A percentile compares a stretch with the other conserved stretches of the same genome.
Evolutionary conservation across 106 monocot genomes (phyloP).

Genomic region (Dioscorea zingiberensis): DNA sequence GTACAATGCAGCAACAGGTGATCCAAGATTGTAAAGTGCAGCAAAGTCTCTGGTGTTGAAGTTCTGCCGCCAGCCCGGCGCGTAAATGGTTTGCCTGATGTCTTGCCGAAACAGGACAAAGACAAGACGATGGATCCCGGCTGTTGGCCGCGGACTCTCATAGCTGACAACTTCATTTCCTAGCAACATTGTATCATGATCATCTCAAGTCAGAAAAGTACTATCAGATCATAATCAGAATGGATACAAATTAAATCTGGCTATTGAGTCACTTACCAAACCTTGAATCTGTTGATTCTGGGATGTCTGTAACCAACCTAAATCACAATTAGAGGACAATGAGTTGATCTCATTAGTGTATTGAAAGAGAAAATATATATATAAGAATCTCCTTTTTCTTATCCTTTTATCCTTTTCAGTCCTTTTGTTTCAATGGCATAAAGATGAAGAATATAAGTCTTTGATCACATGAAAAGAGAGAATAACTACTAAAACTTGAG

Average conservation of each 20-base stretch:
- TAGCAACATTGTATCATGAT: slow-evolving; percentile 15
- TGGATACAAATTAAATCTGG: no score
- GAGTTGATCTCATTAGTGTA: neutral
- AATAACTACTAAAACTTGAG: no score
- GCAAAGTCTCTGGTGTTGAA: slow-evolving; percentile 12
- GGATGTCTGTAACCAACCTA: slow-evolving; percentile 84
- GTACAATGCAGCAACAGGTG: slow-evolving; percentile 15
- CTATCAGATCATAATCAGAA: no score
- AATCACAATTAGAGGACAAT: neutral
- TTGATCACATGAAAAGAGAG: no score
- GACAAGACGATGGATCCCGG: slow-evolving; percentile 39
- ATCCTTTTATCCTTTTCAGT: no score
- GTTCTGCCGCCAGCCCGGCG: slow-evolving; percentile 1
- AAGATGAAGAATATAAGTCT: no score
- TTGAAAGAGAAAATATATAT: no score
- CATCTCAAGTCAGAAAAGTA: no score
- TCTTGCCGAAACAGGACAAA: slow-evolving; percentile 31
- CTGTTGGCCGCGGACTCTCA: slow-evolving; percentile 22
- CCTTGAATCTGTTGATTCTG: slow-evolving; percentile 42
- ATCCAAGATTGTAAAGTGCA: slow-evolving; percentile 4
- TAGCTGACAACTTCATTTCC: slow-evolving; percentile 32
- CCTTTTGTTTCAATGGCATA: no score
- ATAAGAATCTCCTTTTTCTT: no score
- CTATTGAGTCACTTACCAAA: slow-evolving; percentile 35
- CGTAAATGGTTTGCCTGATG: slow-evolving; percentile 12